Percentiles rank a stretch among this genome's conserved stretches.
Evolutionary conservation across 106 monocot genomes (phyloP).

Genomic region (Dioscorea dumetorum): DNA sequence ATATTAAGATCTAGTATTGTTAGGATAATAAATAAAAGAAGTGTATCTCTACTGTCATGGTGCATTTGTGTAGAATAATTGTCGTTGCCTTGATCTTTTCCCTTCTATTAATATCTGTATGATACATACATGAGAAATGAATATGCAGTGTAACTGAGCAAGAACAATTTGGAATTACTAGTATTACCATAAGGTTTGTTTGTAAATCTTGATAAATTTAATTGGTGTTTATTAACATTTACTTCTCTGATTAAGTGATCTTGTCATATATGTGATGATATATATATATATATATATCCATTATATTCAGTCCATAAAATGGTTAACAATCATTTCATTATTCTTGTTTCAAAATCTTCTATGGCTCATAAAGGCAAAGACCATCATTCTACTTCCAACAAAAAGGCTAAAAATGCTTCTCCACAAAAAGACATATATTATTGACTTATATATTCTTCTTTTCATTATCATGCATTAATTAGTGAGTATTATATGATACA

Average conservation of each 20-base stretch:
- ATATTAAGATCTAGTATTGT: too few species aligned
- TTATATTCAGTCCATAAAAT: too few species aligned
- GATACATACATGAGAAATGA: too few species aligned
- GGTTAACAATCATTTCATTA: not conserved
- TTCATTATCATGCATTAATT: conserved; percentile 1
- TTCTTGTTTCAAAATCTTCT: conserved; percentile 22
- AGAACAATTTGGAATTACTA: not conserved
- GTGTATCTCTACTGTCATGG: too few species aligned
- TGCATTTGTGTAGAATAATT: too few species aligned
- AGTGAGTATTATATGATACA: not conserved
- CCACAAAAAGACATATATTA: conserved; percentile 28
- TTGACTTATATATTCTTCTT: not conserved
- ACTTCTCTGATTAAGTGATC: not conserved
- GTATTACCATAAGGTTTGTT: not conserved
- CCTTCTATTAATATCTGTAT: too few species aligned
- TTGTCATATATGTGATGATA: not conserved
- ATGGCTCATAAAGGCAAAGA: conserved; percentile 21
- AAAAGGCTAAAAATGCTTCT: conserved; percentile 13
- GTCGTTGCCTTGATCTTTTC: too few species aligned
- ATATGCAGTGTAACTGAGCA: too few species aligned
- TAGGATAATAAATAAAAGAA: too few species aligned
- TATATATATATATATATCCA: too few species aligned
- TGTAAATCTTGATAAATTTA: not conserved
- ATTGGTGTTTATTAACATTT: not conserved
- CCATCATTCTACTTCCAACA: conserved; percentile 14